A percentile compares a stretch with the other conserved stretches of the same genome.
phyloP scores from a whole-genome alignment of 495 filamentous ascomycete species.

The Neurospora tetraspora region DNA sequence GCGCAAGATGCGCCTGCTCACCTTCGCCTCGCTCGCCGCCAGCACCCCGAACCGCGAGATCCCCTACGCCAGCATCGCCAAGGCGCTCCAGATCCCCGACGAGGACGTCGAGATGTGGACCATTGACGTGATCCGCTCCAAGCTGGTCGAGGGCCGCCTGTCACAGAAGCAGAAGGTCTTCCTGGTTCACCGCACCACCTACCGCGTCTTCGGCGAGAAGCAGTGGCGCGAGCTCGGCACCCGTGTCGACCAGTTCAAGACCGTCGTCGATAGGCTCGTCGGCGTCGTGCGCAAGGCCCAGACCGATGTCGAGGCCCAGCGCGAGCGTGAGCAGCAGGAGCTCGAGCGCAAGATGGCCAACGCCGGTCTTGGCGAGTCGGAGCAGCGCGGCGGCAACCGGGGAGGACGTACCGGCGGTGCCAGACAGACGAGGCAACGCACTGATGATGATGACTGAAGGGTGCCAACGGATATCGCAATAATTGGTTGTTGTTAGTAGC shows the following conservation, averaged over 20 bases:
- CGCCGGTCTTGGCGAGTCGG: constrained; percentile 24
- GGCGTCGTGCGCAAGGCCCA: constrained; percentile 67
- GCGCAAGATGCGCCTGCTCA: constrained; percentile 91
- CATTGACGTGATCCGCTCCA: constrained; percentile 92
- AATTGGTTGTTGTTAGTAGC: background rate
- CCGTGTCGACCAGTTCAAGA: constrained; percentile 81
- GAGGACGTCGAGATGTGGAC: constrained; percentile 96
- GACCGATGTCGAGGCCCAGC: constrained; percentile 49
- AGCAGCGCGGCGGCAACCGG: constrained; percentile 12
- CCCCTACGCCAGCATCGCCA: constrained; percentile 71
- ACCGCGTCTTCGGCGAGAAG: constrained; percentile 93
- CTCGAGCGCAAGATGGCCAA: constrained; percentile 46
- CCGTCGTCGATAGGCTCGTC: constrained; percentile 63
- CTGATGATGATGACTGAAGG: constrained; percentile 38
- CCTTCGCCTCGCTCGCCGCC: constrained; percentile 80
- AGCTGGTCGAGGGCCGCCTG: constrained; percentile 88
- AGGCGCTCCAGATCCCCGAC: constrained; percentile 65
- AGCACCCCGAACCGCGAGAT: constrained; percentile 71
- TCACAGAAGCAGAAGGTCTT: constrained; percentile 85
- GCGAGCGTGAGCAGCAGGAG: constrained; percentile 49
- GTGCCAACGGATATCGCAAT: background rate
- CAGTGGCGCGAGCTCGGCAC: constrained; percentile 93
- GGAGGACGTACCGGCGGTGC: background rate
- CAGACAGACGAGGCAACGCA: constrained; percentile 26
- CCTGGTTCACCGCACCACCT: constrained; percentile 86